Evolutionary conservation across 768 basidiomycete species (phyloP), one percentile per base, ranked within the genome.

Genomic region (Tylopilus rubrobrunneus): DNA sequence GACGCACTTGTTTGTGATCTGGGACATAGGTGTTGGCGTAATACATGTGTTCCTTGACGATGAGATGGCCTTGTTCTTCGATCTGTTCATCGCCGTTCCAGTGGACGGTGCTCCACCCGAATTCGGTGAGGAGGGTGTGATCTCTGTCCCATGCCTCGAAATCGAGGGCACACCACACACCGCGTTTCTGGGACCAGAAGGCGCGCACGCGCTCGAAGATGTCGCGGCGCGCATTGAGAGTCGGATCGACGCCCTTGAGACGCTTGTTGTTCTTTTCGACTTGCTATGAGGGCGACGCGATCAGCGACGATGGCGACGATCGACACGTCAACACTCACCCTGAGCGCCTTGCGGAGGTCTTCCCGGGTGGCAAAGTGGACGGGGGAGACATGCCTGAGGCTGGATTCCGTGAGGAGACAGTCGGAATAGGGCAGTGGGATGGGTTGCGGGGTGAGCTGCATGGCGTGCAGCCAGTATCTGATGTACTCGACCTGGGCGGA

Each of bases 101-200:
- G 9, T 71, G 73, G 29, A 85, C 60, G 9, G 73, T 63, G 60
- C 83, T 82, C 78, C 82, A 92, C n/a, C 92, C 92, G 60, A 90
- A 86, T 66, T 95, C 92, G 25, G 88, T 91, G 57, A 92, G 74
- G 21, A 85, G 56, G 1, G 72, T 79, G 62, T 90, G 87, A 41
- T 90, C 87, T 40, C 69, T 68, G 64, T 94, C 92, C 89, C 89
- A 93, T 17, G 79, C 81, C 69, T 93, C 92, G 57, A 93, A 85
- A 66, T 93, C 92, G 48, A 92, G 69, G 15, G 89, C 82, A 63
- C 80, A 80, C 87, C 89, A 92, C 5, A 80, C 78, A 40, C 88
- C 90, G 25, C 67, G 75, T 64, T 84, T 82, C 54, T 77, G 77
- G 0, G 71, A 69, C 84, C 85, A 92, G 49, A 83, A 74, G 4